Evolutionary conservation across 208 protist species (phyloP), one percentile per base, ranked within the genome.

Genomic region (Crithidia fasciculata): DNA sequence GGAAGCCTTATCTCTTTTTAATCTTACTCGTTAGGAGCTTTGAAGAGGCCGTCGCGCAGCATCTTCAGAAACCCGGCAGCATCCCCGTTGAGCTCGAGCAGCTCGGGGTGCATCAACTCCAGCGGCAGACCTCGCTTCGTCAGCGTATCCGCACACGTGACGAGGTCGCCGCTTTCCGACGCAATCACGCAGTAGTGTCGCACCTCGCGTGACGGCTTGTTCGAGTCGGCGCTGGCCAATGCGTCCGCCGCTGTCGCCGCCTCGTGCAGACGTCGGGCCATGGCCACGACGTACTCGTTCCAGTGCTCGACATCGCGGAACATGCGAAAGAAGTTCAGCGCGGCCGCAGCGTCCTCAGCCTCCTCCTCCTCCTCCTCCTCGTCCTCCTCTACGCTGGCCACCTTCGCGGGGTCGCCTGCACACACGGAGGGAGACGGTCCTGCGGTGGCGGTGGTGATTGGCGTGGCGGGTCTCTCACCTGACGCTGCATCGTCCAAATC

Each of bases 241-340:
- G 61, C 2, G 19, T 59, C 53, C 36, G 64, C 41, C 68, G 74
- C 67, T 0, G 64, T 28, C 68, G 74, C 67, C 2, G 68, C 66
- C 45, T 49, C 36, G 43, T 70, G 60, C 40, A 80, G 60, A 2
- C 82, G 75, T 36, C 74, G 57, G 54, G 75, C 62, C 81, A 95
- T 76, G 13, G 85, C 60, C 15, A 63, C 69, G 8, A 93, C 76
- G 71, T 96, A 92, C 28, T 69, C 66, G 61, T 96, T 96, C 89
- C 92, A 96, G 58, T 92, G 84, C 10, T 15, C 55, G 36, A 70
- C 68, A 55, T 87, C 82, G 47, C 92, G 81, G 68, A 96, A 91
- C 18, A 96, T 81, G 45, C 92, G 88, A 59, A 96, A 93, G 59
- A 96, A 96, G 58, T 72, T 84, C 6, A 74, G 62, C 53, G 78